Evolutionary conservation across 1,139 yeast genomes (phyloP), one percentile per base, ranked within the genome.

Genomic region (Saccharomyces pastorianus): DNA sequence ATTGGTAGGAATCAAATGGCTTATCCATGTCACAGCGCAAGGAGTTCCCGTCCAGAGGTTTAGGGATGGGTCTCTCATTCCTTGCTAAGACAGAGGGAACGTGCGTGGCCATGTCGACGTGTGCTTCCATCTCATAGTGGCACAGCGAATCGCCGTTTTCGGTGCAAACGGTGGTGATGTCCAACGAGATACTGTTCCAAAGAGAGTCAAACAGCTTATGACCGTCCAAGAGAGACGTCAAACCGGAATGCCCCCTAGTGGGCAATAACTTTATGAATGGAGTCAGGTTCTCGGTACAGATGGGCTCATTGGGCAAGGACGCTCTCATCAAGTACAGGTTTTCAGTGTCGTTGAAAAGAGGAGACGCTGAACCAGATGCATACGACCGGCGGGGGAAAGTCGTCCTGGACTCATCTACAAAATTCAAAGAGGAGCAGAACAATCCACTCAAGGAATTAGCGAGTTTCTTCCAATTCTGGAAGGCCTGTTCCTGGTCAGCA

Each of bases 241-340:
- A 75, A 1, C 99, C 99, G 0, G 96, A 85, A 66, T 86, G 86
- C 1, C 97, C 98, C 68, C 90, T 84, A 8, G 98, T 88, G 3
- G 99, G 99, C 38, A 95, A 76, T 56, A 95, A 75, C 66, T 90
- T 91, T 58, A 95, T 71, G 64, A 93, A 89, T 0, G 99, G 99
- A 0, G 99, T 91, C 66, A 95, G 77, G 69, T 95, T 95, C 69
- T 95, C 99, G 0, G 99, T 95, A 72, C 99, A 95, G 14, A 95
- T 85, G 0, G 98, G 96, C 66, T 95, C 99, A 58, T 93, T 82
- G 1, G 99, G 97, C 51, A 95, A 78, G 0, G 96, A 88, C 6
- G 97, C 96, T 58, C 96, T 77, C 58, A 91, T 68, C 46, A 86
- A 72, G 64, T 76, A 86, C 14, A 85, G 68, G 5, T 74, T 67